Conservation (phyloP, 169 alveolate genomes). For the Ichthyophthirius multifiliis region DNA sequence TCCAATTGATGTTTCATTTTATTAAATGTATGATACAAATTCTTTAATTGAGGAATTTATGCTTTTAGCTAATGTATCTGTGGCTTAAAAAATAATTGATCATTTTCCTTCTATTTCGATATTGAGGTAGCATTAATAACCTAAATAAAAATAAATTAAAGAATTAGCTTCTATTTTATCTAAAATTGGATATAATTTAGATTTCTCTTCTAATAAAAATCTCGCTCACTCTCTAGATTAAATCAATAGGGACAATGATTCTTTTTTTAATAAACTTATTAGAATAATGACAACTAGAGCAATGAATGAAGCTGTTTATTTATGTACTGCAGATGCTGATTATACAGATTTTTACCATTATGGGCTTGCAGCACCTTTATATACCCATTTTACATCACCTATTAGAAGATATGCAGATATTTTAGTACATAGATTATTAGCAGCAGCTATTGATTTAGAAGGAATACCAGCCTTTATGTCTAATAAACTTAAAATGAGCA, state of each 20-base stretch:
- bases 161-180: constrained; percentile 85
- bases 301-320: constrained; percentile 94
- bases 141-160: constrained; percentile 90
- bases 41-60: constrained; percentile 97
- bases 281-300: constrained; percentile 93
- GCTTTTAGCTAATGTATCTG: constrained; percentile 98
- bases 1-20: constrained; percentile 32
- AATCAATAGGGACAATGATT: constrained; percentile 81
- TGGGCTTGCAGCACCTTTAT: constrained; percentile 95
- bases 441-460: constrained; percentile 87
- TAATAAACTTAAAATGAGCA: constrained; percentile 85
- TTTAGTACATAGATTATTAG: constrained; percentile 94
- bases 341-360: constrained; percentile 89
- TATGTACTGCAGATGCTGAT: constrained; percentile 84
- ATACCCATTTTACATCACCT: constrained; percentile 99
- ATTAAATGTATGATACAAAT: constrained; percentile 47
- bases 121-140: constrained; percentile 95
- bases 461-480: constrained; percentile 80
- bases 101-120: constrained; percentile 91
- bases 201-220: constrained; percentile 84
- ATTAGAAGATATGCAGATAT: constrained; percentile 99
- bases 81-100: constrained; percentile 88
- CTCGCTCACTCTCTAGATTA: constrained; percentile 88
- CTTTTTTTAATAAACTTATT: constrained; percentile 86
- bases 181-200: constrained; percentile 80